These are phyloP conservation scores for Aureobasidium sp. DNA, from an alignment of 2,329 filamentous ascomycete genomes.

Conservation along the genomic window DNA sequence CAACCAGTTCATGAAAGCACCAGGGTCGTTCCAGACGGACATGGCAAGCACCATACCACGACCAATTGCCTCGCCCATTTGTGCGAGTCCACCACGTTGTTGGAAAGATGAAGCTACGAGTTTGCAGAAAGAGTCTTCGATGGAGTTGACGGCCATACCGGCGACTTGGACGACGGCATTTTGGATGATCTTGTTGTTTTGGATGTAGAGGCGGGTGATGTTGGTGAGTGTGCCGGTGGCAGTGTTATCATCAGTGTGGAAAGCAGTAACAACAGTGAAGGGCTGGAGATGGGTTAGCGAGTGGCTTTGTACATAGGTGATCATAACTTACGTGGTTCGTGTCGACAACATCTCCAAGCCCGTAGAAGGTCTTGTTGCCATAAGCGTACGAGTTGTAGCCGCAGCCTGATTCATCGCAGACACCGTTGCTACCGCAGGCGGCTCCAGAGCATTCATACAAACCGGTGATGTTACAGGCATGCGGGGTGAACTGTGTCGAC, in stretches of 20 bases:
- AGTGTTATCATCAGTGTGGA: constrained; percentile 46
- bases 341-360: constrained; percentile 50
- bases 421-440: constrained; percentile 52
- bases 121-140: constrained; percentile 52
- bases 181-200: constrained; percentile 52
- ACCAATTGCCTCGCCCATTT: constrained; percentile 49
- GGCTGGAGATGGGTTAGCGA: not conserved
- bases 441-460: constrained; percentile 43
- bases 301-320: not conserved
- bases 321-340: constrained; percentile 32
- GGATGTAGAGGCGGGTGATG: constrained; percentile 59
- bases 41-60: constrained; percentile 59
- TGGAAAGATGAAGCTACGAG: constrained; percentile 38
- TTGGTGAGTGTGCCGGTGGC: constrained; percentile 48
- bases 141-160: constrained; percentile 42
- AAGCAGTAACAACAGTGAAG: constrained; percentile 54
- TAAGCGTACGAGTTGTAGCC: constrained; percentile 63
- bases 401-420: constrained; percentile 63
- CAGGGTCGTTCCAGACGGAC: constrained; percentile 59
- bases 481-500: constrained; percentile 57
- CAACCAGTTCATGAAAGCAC: constrained; percentile 66
- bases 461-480: constrained; percentile 50
- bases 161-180: constrained; percentile 43
- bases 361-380: constrained; percentile 58
- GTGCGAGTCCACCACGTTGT: constrained; percentile 46